These are phyloP conservation scores for Pseudonitzschia pungens DNA, from an alignment of 108 stramenopile species.

Conservation along the genomic window DNA sequence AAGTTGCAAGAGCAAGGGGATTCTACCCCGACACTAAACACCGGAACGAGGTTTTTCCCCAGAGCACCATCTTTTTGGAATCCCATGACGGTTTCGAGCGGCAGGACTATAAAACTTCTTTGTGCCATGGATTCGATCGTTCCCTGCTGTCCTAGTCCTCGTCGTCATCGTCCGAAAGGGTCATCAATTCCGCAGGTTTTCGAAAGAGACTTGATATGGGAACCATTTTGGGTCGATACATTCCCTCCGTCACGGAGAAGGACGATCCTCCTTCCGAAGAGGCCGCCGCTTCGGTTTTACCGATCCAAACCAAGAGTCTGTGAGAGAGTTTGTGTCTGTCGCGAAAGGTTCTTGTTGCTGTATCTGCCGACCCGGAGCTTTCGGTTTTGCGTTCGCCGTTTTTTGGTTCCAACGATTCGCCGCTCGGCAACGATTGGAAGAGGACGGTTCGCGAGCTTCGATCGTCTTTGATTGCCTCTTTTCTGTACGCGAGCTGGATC, in stretches of 20 bases:
- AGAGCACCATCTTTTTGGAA: no score
- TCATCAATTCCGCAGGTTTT: conserved; percentile 13
- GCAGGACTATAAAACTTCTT: no score
- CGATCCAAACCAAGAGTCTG: conserved; percentile 34
- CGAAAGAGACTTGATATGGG: conserved; percentile 41
- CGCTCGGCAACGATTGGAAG: conserved; percentile 13
- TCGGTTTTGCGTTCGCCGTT: not conserved
- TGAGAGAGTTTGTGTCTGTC: conserved; percentile 26
- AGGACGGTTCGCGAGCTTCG: conserved; percentile 16
- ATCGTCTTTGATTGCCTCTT: conserved; percentile 9
- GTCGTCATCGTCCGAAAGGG: not conserved
- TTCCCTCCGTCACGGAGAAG: conserved; percentile 22
- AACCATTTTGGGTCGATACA: conserved; percentile 41
- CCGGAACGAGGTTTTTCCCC: no score
- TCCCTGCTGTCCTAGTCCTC: not conserved
- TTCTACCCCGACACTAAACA: no score
- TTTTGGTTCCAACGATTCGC: not conserved
- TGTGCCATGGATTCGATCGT: no score
- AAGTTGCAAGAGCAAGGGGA: no score
- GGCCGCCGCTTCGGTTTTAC: conserved; percentile 6
- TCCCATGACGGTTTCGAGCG: no score
- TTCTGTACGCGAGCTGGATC: conserved; percentile 39
- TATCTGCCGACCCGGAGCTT: not conserved
- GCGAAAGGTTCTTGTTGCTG: not conserved
- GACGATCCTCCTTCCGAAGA: conserved; percentile 10